A percentile compares a stretch with the other conserved stretches of the same genome.
Conservation (phyloP, 139 green algal species). For the Astrephomene gubernaculifera region DNA sequence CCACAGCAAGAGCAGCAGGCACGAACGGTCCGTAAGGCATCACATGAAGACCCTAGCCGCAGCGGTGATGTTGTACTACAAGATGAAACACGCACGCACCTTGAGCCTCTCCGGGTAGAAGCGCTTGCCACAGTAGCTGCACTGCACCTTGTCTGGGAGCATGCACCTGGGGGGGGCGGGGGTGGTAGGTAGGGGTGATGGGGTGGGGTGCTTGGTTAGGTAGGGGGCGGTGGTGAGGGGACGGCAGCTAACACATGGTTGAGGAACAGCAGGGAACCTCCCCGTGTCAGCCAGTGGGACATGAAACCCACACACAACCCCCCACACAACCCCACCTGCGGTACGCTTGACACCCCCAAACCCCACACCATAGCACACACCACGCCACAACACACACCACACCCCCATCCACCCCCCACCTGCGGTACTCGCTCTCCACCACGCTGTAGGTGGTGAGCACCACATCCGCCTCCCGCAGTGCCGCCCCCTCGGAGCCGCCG, state of each 20-base stretch:
- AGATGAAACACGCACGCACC: constrained; percentile 29
- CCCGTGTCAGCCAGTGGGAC: too few species aligned
- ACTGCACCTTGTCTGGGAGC: constrained; percentile 77
- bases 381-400: not conserved
- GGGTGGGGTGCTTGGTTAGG: not conserved
- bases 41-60: too few species aligned
- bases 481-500: constrained; percentile 42
- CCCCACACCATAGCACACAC: not conserved
- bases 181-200: not conserved
- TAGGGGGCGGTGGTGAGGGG: not conserved
- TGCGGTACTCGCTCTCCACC: constrained; percentile 88
- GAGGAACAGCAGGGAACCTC: too few species aligned
- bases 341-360: too few species aligned
- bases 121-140: constrained; percentile 87
- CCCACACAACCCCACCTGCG: not conserved
- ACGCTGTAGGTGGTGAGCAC: constrained; percentile 95
- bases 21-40: too few species aligned
- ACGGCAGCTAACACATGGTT: too few species aligned
- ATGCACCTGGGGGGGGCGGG: constrained; percentile 42
- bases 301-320: too few species aligned
- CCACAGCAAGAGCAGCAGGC: too few species aligned
- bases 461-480: constrained; percentile 81
- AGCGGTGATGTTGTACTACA: too few species aligned
- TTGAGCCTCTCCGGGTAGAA: constrained; percentile 85
- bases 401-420: constrained; percentile 33